Base-by-base conservation (phyloP, 164 flowering plant genomes). In the Litsea cubeba region DNA sequence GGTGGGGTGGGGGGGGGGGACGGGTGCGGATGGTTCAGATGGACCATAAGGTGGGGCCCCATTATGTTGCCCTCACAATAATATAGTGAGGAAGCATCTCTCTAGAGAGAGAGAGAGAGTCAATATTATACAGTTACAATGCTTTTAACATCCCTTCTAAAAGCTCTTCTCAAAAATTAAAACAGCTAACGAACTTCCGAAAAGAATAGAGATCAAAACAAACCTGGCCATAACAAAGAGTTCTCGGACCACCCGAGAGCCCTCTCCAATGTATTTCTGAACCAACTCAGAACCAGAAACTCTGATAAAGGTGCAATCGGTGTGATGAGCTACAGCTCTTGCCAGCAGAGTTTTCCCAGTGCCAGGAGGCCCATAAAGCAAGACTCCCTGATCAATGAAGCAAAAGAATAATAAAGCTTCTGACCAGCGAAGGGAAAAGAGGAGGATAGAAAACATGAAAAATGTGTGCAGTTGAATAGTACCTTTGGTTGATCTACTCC, bases 341-440 rank as follows among this genome's bases (percentile, higher is more conserved):
- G 98, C 98, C 68, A 94, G 80, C 35, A 95, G 79, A n/a, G 98
- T 95, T 82, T 95, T 95, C 40, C 98, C 98, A 0, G 98, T 95
- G n/a, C 98, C 98, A 80, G 98, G 98, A n/a, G 98, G 98, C 32
- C 98, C 98, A 84, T 95, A 95, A n/a, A 92, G 89, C 76, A 95
- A 79, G 50, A 95, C 98, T 78, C 98, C 98, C 97, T 95, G 72
- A 26, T 62, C 7, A 69, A 7, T 46, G 57, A 22, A n/a, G 1
- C 22, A 73, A 30, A 64, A 24, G 7, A 64, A 23, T 4, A 15
- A 68, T 46, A 3, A 50, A 67, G 12, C 12, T 73, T 32, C 3
- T 26, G n/a, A 63, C 66, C 32, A 63, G 66, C 4, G 15, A 57
- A 58, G 54, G 2, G 62, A 30, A 12, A 28, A 30, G 12, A 28